phyloP scores from a whole-genome alignment of 2,329 filamentous ascomycete genomes.

The Aspergillus puulaauensis region DNA sequence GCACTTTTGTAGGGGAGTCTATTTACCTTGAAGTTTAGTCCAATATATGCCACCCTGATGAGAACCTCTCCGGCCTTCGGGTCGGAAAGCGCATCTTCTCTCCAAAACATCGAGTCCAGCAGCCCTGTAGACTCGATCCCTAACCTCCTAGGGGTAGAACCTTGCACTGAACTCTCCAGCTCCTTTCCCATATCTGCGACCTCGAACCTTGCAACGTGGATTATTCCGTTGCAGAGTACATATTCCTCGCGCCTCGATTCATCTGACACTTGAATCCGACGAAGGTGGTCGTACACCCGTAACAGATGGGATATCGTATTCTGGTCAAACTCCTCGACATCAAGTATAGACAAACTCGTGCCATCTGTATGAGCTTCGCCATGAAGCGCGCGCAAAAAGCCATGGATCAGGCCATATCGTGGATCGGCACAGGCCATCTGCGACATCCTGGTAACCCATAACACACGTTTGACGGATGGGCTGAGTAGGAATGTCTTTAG shows the following conservation, averaged over 20 bases:
- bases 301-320: not conserved
- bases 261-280: not conserved
- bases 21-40: conserved; percentile 16
- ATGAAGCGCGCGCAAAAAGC: not conserved
- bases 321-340: conserved; percentile 18
- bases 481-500: not conserved
- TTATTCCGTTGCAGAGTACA: not conserved
- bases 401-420: conserved; percentile 21
- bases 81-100: not conserved
- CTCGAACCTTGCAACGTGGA: not conserved
- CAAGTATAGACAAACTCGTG: conserved; percentile 21
- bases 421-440: conserved; percentile 9
- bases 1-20: no score
- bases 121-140: conserved; percentile 1
- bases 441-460: conserved; percentile 7
- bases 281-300: not conserved
- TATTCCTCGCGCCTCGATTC: not conserved
- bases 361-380: not conserved
- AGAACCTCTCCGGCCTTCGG: conserved; percentile 16
- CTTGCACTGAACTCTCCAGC: not conserved
- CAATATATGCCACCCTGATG: conserved; percentile 19
- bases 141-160: not conserved
- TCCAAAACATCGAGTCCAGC: conserved; percentile 12
- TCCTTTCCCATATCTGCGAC: not conserved
- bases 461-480: not conserved